Base-by-base conservation (phyloP, 345 rosid species). In the Syzygium jambos region DNA sequence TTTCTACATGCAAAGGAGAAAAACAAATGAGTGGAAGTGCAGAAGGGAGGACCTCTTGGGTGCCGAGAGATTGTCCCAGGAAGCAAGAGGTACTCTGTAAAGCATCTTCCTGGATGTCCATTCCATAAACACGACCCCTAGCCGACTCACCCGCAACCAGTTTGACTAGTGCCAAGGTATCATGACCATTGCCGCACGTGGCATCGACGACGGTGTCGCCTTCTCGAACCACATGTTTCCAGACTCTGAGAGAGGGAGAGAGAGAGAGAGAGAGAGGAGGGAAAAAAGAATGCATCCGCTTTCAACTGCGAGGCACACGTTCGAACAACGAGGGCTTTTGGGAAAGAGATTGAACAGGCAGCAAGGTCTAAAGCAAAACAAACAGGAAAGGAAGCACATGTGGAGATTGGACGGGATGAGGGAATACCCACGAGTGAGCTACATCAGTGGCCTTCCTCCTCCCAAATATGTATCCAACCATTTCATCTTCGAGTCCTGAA, bases 401-500 rank as follows among this genome's bases (percentile, higher is more conserved):
- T 55, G 34, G 51, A 34, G 11, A 87, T 23, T 19, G 41, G 63
- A 38, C 55, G 52, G 17, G 78, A 88, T 16, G 49, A 87, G 9
- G 85, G 88, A 89, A 90, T 88, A 94, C 95, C 91, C 89, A 97
- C 98, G 93, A 89, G 88, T 95, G 99, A 93, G 98, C 98, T 59
- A 94, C 95, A 93, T 97, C 97, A n/a, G 99, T 96, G 87, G 98
- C 95, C 78, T 93, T 97, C 93, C 93, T 96, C 91, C 87, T 93
- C 88, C 98, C 98, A 90, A 94, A 88, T 15, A 97, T 85, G 92
- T 95, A 97, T 56, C 97, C 95, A 34, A 94, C 92, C 88, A 97
- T 90, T 52, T 90, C 94, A 92, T 92, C 93, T 86, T 94, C 98
- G 27, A 94, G 51, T 54, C 97, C 99, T 96, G 93, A 41, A 87